Evolutionary conservation across 2,329 filamentous ascomycete genomes (phyloP).

Genomic region (Ophiostoma montium): DNA sequence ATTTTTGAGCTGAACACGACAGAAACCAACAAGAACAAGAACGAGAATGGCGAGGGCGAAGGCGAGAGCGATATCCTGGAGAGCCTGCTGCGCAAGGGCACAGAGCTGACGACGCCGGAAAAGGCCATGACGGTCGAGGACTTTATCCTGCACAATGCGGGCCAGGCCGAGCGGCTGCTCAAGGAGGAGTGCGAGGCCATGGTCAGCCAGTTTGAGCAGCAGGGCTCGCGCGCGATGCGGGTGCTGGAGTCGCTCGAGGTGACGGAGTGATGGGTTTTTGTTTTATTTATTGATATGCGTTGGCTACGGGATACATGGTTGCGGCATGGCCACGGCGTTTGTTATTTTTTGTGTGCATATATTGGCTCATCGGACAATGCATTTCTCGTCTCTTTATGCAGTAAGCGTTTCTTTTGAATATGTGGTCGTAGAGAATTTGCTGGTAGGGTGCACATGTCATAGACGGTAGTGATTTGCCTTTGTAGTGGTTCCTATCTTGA

Average conservation of each 20-base stretch:
- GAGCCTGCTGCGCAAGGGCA: constrained; percentile 38
- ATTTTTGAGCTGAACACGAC: constrained; percentile 38
- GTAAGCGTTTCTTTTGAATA: no score
- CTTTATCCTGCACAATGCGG: constrained; percentile 76
- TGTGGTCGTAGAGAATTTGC: no score
- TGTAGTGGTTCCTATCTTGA: no score
- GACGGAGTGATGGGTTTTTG: constrained; percentile 19
- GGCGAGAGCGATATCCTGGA: constrained; percentile 20
- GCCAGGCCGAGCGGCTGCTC: constrained; percentile 64
- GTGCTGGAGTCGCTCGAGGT: constrained; percentile 59
- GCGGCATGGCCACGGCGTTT: neutral
- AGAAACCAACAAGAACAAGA: constrained; percentile 14
- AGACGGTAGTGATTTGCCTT: no score
- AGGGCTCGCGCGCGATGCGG: constrained; percentile 66
- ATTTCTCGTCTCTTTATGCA: neutral
- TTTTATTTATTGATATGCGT: neutral
- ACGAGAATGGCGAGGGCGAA: constrained; percentile 17
- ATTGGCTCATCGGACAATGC: neutral
- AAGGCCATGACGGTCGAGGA: constrained; percentile 86
- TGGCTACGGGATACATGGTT: neutral
- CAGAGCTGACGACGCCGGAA: constrained; percentile 58
- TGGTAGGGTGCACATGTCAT: no score
- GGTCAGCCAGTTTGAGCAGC: constrained; percentile 68
- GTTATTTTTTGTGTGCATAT: neutral
- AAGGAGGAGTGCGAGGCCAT: constrained; percentile 70